Evolutionary conservation across 1,284 basidiomycete genomes (phyloP).

Genomic region (Testicularia cyperi): DNA sequence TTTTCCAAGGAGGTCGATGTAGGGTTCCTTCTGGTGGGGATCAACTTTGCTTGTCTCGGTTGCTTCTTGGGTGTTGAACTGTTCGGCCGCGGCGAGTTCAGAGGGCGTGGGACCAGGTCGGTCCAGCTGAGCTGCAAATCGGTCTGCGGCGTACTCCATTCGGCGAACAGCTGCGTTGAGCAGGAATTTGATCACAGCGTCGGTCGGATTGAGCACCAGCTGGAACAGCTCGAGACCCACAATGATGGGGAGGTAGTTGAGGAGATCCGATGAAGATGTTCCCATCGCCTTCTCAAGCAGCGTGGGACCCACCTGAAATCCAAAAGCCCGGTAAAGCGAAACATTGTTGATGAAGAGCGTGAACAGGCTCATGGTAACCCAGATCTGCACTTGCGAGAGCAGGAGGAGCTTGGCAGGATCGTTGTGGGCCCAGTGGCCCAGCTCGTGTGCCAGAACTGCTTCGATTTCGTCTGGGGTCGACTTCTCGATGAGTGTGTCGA

Average conservation of each 20-base stretch:
- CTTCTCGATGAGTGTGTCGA: conserved; percentile 91
- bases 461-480: conserved; percentile 69
- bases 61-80: conserved; percentile 19
- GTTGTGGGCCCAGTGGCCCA: conserved; percentile 67
- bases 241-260: conserved; percentile 51
- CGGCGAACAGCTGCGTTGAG: conserved; percentile 49
- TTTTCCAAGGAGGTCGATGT: conserved; percentile 46
- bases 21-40: conserved; percentile 40
- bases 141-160: conserved; percentile 57
- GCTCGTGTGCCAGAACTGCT: conserved; percentile 72
- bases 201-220: conserved; percentile 51
- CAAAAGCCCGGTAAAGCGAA: conserved; percentile 78
- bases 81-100: conserved; percentile 33
- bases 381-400: conserved; percentile 82
- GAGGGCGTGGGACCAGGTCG: conserved; percentile 37
- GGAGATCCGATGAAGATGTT: conserved; percentile 10
- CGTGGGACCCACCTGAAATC: conserved; percentile 65
- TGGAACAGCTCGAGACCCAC: conserved; percentile 58
- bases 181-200: conserved; percentile 52
- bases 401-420: conserved; percentile 86
- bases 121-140: conserved; percentile 40
- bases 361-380: conserved; percentile 82
- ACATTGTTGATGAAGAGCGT: conserved; percentile 83
- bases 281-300: conserved; percentile 23
- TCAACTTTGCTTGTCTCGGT: conserved; percentile 18